Evolutionary conservation across 176 grass and related monocot species (phyloP).

Genomic region (Aegilops sharonensis): DNA sequence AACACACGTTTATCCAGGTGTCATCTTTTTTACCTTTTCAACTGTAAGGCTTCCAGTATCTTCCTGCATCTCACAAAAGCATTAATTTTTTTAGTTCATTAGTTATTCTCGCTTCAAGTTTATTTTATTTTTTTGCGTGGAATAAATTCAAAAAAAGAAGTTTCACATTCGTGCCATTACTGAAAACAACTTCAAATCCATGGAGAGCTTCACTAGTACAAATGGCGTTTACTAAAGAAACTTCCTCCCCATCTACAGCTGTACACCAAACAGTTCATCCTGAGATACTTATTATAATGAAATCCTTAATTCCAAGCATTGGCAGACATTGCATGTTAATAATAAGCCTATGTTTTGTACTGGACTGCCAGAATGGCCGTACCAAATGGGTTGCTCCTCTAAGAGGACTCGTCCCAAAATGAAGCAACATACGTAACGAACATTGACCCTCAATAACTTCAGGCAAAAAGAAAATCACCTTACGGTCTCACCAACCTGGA

Average conservation of each 20-base stretch:
- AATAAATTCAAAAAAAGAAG: not conserved
- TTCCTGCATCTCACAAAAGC: not conserved
- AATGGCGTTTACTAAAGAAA: not conserved
- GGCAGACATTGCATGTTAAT: not conserved
- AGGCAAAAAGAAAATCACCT: constrained; percentile 2
- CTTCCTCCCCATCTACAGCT: not conserved
- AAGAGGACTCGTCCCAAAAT: constrained; percentile 6
- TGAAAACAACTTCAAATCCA: not conserved
- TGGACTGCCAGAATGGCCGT: not conserved
- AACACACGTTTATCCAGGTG: not conserved
- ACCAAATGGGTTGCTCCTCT: not conserved
- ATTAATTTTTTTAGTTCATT: constrained; percentile 29
- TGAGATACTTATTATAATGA: not conserved
- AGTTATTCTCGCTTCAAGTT: constrained; percentile 22
- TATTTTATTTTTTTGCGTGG: not conserved
- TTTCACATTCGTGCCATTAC: not conserved
- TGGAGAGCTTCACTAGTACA: not conserved
- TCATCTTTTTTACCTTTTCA: not conserved
- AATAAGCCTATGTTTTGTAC: not conserved
- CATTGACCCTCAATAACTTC: constrained; percentile 23
- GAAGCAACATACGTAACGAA: not conserved
- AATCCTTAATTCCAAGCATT: constrained; percentile 22
- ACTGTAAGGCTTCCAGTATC: not conserved
- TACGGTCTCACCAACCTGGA: constrained; percentile 48
- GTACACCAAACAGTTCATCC: not conserved